Conservation (phyloP, 148 eudicot genomes). For the Chenopodium suecicum region DNA sequence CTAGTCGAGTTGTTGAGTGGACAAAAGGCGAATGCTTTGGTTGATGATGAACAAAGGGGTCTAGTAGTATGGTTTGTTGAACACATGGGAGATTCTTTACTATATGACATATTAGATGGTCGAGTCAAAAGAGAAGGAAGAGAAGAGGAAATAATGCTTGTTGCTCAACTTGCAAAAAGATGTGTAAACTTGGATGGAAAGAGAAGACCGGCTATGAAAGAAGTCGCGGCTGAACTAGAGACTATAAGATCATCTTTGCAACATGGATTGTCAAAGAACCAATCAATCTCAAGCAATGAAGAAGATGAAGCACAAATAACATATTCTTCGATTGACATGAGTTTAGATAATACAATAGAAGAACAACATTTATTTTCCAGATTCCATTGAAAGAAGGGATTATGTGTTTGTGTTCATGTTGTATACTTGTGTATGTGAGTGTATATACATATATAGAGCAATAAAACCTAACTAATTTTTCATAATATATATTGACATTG, state of each 20-base stretch:
- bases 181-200: constrained; percentile 3
- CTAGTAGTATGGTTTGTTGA: constrained; percentile 7
- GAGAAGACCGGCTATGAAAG: constrained; percentile 7
- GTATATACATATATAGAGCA: no score
- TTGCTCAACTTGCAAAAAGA: background rate
- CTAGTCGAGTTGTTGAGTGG: background rate
- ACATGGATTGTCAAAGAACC: background rate
- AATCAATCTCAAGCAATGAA: background rate
- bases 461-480: no score
- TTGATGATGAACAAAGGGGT: background rate
- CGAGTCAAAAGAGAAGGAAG: background rate
- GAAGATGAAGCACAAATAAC: background rate
- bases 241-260: constrained; percentile 2
- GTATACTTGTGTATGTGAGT: background rate
- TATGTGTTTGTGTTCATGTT: background rate
- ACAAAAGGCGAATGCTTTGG: background rate
- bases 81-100: background rate
- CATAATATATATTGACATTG: no score
- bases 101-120: background rate
- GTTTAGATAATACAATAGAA: background rate
- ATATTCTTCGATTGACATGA: background rate
- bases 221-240: constrained; percentile 4
- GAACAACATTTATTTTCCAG: background rate
- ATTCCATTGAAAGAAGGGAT: background rate
- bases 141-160: constrained; percentile 2